A percentile compares a stretch with the other conserved stretches of the same genome.
Evolutionary conservation across 192 early-diverging fungal genomes (phyloP).

Genomic region (Backusella macrospora): DNA sequence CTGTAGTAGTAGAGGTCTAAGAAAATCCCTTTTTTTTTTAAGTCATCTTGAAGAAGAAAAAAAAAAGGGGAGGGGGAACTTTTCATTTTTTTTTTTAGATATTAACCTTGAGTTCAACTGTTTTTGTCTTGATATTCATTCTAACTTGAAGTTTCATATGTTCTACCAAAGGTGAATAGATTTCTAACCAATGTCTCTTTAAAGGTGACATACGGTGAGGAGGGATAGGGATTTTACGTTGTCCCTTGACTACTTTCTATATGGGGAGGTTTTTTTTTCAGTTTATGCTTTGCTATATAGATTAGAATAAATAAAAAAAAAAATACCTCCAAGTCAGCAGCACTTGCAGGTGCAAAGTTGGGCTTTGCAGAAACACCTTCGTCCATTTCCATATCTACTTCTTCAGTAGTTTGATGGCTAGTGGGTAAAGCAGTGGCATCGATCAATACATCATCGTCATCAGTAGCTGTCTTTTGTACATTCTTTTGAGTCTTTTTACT

Average conservation of each 20-base stretch:
- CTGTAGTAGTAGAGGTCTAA: too few species aligned
- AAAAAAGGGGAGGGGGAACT: too few species aligned
- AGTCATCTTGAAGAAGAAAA: too few species aligned
- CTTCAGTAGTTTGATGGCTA: too few species aligned
- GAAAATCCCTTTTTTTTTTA: too few species aligned
- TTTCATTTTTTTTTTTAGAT: too few species aligned
- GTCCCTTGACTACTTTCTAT: constrained; percentile 51
- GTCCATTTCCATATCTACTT: constrained; percentile 47
- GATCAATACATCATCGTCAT: constrained; percentile 68
- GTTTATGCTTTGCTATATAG: too few species aligned
- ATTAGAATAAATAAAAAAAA: too few species aligned
- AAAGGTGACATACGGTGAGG: constrained; percentile 90
- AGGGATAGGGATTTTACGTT: constrained; percentile 91
- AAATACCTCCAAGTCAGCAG: constrained; percentile 60
- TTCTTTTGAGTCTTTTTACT: constrained; percentile 36
- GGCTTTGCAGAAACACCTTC: constrained; percentile 65
- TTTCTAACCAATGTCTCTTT: constrained; percentile 91
- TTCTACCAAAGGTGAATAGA: constrained; percentile 96
- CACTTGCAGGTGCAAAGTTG: constrained; percentile 49
- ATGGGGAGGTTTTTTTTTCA: too few species aligned
- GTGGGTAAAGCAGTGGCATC: constrained; percentile 58
- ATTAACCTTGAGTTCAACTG: constrained; percentile 83
- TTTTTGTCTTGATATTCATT: constrained; percentile 89
- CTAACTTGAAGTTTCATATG: constrained; percentile 95
- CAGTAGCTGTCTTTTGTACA: constrained; percentile 36